These are phyloP conservation scores for Ogataea trehalophila DNA, from an alignment of 805 yeast species.

Conservation along the genomic window DNA sequence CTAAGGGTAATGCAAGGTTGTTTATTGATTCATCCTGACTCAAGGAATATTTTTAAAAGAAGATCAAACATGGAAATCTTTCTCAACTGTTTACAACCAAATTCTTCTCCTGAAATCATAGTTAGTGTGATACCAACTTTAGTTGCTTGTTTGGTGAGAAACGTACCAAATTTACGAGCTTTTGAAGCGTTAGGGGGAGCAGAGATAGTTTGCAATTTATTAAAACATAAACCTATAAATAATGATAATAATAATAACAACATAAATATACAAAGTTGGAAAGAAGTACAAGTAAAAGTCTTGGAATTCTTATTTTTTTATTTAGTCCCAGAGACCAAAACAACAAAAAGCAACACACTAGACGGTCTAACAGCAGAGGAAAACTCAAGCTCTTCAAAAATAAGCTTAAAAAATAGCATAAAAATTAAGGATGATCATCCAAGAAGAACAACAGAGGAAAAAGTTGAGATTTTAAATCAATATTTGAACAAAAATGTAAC, in stretches of 20 bases:
- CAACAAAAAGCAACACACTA: background rate
- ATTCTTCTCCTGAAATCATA: too few species aligned
- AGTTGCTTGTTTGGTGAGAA: slow-evolving; percentile 53
- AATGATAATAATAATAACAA: background rate
- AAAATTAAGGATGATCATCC: slow-evolving; percentile 18
- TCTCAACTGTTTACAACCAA: slow-evolving; percentile 20
- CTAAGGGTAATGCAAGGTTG: slow-evolving; percentile 52
- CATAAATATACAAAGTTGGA: slow-evolving; percentile 27
- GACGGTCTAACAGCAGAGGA: too few species aligned
- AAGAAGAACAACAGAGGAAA: slow-evolving; percentile 39
- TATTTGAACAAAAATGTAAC: slow-evolving; percentile 45
- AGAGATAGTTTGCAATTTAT: slow-evolving; percentile 41
- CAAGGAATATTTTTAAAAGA: slow-evolving; percentile 45
- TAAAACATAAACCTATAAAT: slow-evolving; percentile 24
- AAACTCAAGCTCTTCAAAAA: too few species aligned
- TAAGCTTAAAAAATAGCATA: background rate
- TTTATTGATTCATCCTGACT: slow-evolving; percentile 51
- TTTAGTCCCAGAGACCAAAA: slow-evolving; percentile 51
- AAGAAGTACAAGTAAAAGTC: slow-evolving; percentile 55
- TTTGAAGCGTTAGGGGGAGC: slow-evolving; percentile 60
- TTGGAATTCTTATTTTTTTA: slow-evolving; percentile 69
- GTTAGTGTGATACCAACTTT: slow-evolving; percentile 42
- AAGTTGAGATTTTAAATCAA: slow-evolving; percentile 36
- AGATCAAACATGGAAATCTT: slow-evolving; percentile 35
- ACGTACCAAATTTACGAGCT: slow-evolving; percentile 49